A percentile compares a stretch with the other conserved stretches of the same genome.
Conservation (phyloP, 805 yeast genomes). For the Sugiyamaella qingdaonensis region DNA sequence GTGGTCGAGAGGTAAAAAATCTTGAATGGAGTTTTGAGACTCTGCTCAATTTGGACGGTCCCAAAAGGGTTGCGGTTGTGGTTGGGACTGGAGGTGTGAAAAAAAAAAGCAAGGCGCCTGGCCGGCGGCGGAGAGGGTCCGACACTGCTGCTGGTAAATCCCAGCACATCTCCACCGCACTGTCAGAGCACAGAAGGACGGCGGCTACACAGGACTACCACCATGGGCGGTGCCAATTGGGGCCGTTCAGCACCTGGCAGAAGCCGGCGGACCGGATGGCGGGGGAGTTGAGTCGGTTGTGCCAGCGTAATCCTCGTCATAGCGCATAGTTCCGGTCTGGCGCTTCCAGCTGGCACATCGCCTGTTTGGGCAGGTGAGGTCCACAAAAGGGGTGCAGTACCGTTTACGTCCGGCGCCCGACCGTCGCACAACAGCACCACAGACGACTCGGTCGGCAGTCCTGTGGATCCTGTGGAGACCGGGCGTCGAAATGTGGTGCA, state of each 20-base stretch:
- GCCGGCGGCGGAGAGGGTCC: conserved; percentile 10
- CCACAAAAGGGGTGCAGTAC: conserved; percentile 3
- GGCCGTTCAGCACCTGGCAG: too few species aligned
- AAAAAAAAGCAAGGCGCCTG: conserved; percentile 7
- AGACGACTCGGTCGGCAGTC: too few species aligned
- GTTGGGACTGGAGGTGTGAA: neutral
- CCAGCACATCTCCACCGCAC: too few species aligned
- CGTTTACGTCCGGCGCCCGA: too few species aligned
- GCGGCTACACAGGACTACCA: neutral
- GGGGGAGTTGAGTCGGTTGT: neutral
- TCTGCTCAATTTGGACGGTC: neutral
- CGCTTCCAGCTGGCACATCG: neutral
- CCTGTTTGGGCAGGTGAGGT: conserved; percentile 6
- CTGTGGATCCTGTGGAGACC: too few species aligned
- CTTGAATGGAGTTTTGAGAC: conserved; percentile 4
- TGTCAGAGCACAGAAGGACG: conserved; percentile 9
- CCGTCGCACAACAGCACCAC: too few species aligned
- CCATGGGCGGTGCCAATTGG: neutral
- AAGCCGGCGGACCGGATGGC: neutral
- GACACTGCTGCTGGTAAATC: too few species aligned
- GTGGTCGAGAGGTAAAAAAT: conserved; percentile 3
- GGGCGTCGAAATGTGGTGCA: too few species aligned
- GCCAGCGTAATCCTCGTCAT: neutral
- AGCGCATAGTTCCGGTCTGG: conserved; percentile 1
- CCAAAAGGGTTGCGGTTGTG: conserved; percentile 1